Conservation (phyloP, 2,329 filamentous ascomycete species). For the Colletotrichum godetiae region DNA sequence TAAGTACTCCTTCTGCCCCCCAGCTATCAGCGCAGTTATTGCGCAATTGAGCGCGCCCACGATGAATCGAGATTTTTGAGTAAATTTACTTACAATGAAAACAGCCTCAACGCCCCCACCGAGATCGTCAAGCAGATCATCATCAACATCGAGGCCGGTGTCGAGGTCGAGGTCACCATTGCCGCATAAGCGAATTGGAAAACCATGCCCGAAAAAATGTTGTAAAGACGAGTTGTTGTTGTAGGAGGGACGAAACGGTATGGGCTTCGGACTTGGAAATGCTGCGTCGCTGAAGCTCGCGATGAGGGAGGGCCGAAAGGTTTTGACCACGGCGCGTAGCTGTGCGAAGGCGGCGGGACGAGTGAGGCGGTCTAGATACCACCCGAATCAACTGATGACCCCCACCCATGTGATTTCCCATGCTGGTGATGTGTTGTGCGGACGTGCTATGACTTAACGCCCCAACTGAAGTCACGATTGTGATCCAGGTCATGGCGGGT, state of each 20-base stretch:
- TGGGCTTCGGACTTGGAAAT: conserved; percentile 25
- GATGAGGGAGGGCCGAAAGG: conserved; percentile 11
- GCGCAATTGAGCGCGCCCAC: background rate
- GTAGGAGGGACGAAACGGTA: conserved; percentile 19
- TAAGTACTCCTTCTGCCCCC: conserved; percentile 54
- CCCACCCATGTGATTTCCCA: background rate
- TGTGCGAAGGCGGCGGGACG: conserved; percentile 14
- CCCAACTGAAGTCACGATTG: background rate
- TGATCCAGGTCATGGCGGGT: background rate
- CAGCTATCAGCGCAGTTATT: background rate
- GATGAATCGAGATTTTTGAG: background rate
- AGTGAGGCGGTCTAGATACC: conserved; percentile 34
- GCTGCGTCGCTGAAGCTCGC: background rate
- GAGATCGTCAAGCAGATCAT: conserved; percentile 98
- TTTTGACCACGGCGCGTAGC: background rate
- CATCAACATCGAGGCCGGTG: conserved; percentile 94
- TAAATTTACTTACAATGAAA: conserved; percentile 28
- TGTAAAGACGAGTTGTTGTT: conserved; percentile 2
- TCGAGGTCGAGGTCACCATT: conserved; percentile 94
- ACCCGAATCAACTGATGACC: conserved; percentile 30
- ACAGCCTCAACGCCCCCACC: conserved; percentile 91
- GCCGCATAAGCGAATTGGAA: conserved; percentile 70
- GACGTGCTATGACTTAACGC: background rate
- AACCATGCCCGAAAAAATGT: background rate
- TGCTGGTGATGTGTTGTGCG: background rate